Evolutionary conservation across 2,329 filamentous ascomycete species (phyloP).

Genomic region (Hysterium pulicare): DNA sequence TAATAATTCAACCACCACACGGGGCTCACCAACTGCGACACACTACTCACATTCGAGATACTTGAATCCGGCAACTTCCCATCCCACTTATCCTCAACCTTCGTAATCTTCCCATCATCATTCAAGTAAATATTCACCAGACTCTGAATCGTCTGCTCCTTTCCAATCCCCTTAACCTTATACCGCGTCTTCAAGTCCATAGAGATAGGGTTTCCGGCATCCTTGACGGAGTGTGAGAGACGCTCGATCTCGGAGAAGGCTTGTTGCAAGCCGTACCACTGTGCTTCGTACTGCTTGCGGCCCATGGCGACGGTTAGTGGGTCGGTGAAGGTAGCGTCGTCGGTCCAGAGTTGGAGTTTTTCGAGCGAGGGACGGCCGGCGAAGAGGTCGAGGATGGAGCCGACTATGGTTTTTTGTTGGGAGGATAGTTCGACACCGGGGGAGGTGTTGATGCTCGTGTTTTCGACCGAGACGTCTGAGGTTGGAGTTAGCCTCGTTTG

Average conservation of each 20-base stretch:
- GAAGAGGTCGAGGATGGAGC: constrained; percentile 61
- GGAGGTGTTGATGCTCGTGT: constrained; percentile 52
- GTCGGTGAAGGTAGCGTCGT: constrained; percentile 57
- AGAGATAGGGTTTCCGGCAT: constrained; percentile 57
- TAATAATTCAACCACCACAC: constrained; percentile 40
- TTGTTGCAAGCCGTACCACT: constrained; percentile 59
- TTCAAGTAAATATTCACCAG: constrained; percentile 48
- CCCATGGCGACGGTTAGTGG: constrained; percentile 57
- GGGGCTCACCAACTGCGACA: constrained; percentile 26
- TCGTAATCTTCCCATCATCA: constrained; percentile 44
- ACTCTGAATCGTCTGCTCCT: constrained; percentile 50
- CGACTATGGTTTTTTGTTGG: constrained; percentile 54
- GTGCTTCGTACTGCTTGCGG: constrained; percentile 50
- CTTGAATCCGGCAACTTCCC: constrained; percentile 50
- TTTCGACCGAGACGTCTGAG: constrained; percentile 48
- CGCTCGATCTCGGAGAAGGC: constrained; percentile 59
- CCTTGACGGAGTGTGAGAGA: constrained; percentile 52
- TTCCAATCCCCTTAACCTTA: constrained; percentile 52
- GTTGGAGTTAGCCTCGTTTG: no score
- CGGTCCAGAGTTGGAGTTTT: constrained; percentile 59
- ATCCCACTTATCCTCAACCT: constrained; percentile 56
- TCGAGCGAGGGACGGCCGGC: constrained; percentile 57
- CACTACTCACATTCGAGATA: constrained; percentile 52
- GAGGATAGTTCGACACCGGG: constrained; percentile 50
- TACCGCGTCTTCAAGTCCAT: constrained; percentile 54